These are phyloP conservation scores for Leccinum boreale DNA, from an alignment of 768 basidiomycete genomes.

Conservation along the genomic window DNA sequence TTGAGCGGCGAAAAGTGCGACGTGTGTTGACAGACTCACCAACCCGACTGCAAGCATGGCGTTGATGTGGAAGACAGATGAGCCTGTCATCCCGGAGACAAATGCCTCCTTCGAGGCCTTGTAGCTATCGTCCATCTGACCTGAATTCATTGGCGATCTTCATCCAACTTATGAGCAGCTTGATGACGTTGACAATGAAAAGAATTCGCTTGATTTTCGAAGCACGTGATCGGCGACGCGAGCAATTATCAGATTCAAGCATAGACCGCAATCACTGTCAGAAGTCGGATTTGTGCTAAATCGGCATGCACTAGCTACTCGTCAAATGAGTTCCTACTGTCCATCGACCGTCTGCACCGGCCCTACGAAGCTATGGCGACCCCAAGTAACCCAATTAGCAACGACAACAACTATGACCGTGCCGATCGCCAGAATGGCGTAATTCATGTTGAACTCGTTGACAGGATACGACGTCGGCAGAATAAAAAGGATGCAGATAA, in stretches of 20 bases:
- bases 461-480: slow-evolving; percentile 55
- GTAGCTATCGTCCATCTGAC: slow-evolving; percentile 41
- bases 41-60: slow-evolving; percentile 59
- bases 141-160: background rate
- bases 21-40: slow-evolving; percentile 40
- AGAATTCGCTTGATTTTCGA: too few species aligned
- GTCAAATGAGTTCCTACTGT: background rate
- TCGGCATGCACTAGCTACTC: background rate
- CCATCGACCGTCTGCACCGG: slow-evolving; percentile 38
- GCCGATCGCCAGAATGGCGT: slow-evolving; percentile 51
- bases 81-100: slow-evolving; percentile 71
- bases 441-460: slow-evolving; percentile 52
- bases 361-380: slow-evolving; percentile 41
- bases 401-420: slow-evolving; percentile 44
- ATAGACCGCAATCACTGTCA: too few species aligned
- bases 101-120: slow-evolving; percentile 81
- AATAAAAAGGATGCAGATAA: slow-evolving; percentile 54
- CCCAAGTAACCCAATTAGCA: slow-evolving; percentile 47
- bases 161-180: background rate
- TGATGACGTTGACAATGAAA: background rate
- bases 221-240: slow-evolving; percentile 6
- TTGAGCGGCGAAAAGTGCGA: slow-evolving; percentile 17
- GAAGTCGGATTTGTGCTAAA: background rate
- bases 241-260: too few species aligned
- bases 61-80: slow-evolving; percentile 66